Percentiles rank a stretch among this genome's conserved stretches.
phyloP scores from a whole-genome alignment of 2,329 filamentous ascomycete species.

The Botrytis squamosa region DNA sequence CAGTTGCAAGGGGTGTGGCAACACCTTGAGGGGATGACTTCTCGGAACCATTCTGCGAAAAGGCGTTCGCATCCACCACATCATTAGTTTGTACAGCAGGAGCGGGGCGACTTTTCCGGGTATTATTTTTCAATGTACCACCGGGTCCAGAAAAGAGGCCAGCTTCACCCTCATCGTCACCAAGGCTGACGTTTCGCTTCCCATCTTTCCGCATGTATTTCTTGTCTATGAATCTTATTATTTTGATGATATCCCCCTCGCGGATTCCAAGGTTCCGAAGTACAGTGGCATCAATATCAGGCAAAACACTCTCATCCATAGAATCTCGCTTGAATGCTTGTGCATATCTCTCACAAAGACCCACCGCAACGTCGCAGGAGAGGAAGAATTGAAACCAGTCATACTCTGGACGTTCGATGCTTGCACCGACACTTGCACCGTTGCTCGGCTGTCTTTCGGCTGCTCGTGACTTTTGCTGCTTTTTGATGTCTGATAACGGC shows the following conservation, averaged over 20 bases:
- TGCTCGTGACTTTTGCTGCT: constrained; percentile 30
- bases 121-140: constrained; percentile 91
- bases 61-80: constrained; percentile 81
- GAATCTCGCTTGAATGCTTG: constrained; percentile 87
- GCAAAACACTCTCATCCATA: constrained; percentile 91
- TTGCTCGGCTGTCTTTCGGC: constrained; percentile 33
- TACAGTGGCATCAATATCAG: constrained; percentile 81
- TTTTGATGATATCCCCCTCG: constrained; percentile 93
- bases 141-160: constrained; percentile 91
- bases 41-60: constrained; percentile 55
- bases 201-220: constrained; percentile 70
- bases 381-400: constrained; percentile 99
- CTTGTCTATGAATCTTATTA: constrained; percentile 83
- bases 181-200: constrained; percentile 53
- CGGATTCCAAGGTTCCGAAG: constrained; percentile 88
- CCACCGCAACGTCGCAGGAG: constrained; percentile 83
- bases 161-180: constrained; percentile 53
- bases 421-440: constrained; percentile 60
- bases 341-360: constrained; percentile 91
- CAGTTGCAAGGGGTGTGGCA: constrained; percentile 46
- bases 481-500: constrained; percentile 79
- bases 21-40: constrained; percentile 45
- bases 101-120: constrained; percentile 83
- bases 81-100: constrained; percentile 85
- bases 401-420: constrained; percentile 70